Percentiles rank a stretch among this genome's conserved stretches.
Evolutionary conservation across 345 rosid species (phyloP).

Genomic region (Rhizophora apiculata): DNA sequence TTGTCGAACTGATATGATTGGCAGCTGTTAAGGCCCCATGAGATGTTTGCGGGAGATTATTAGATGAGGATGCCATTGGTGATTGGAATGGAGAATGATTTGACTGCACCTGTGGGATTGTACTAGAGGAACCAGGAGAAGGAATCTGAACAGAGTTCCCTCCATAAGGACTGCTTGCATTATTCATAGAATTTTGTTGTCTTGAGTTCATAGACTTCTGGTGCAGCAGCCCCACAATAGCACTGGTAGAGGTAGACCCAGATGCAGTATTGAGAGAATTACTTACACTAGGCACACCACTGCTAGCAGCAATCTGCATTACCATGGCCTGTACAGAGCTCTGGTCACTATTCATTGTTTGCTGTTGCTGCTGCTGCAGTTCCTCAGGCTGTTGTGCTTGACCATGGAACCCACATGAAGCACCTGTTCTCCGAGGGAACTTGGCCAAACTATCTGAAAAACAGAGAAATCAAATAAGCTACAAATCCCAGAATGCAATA

Average conservation of each 20-base stretch:
- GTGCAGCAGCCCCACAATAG: slow-evolving; percentile 82
- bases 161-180: slow-evolving; percentile 73
- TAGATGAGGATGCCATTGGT: slow-evolving; percentile 60
- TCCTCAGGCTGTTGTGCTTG: slow-evolving; percentile 67
- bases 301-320: slow-evolving; percentile 52
- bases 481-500: neutral
- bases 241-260: slow-evolving; percentile 59
- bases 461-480: neutral
- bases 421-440: slow-evolving; percentile 71
- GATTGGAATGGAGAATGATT: slow-evolving; percentile 76
- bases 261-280: slow-evolving; percentile 53
- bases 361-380: slow-evolving; percentile 54
- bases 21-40: slow-evolving; percentile 50
- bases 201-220: slow-evolving; percentile 87
- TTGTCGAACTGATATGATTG: slow-evolving; percentile 53
- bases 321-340: slow-evolving; percentile 45
- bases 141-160: slow-evolving; percentile 69
- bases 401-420: slow-evolving; percentile 49
- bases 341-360: slow-evolving; percentile 43
- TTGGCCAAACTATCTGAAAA: slow-evolving; percentile 88
- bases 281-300: slow-evolving; percentile 49
- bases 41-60: slow-evolving; percentile 48
- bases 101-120: slow-evolving; percentile 58
- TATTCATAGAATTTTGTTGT: slow-evolving; percentile 69
- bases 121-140: slow-evolving; percentile 74